These are phyloP conservation scores for Linnemannia elongata DNA, from an alignment of 192 early-diverging fungal species.

Conservation along the genomic window DNA sequence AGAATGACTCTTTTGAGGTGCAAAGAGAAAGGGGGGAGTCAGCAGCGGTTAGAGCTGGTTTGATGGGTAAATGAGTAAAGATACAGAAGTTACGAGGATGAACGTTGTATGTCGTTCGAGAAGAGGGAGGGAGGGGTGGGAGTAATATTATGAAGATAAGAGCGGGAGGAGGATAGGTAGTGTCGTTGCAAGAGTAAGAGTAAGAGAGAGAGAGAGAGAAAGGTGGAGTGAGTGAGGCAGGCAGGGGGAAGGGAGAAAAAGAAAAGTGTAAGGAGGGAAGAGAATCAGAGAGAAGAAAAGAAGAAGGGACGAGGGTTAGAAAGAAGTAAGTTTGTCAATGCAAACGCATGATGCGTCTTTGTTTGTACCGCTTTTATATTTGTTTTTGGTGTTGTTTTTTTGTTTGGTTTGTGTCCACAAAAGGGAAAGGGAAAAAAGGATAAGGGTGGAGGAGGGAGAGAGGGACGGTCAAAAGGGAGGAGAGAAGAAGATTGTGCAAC, in stretches of 20 bases:
- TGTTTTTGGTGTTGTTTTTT: not conserved
- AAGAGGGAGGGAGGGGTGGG: not conserved
- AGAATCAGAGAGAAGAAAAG: not conserved
- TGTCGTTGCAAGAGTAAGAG: not conserved
- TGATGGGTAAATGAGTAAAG: not conserved
- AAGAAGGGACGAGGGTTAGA: not conserved
- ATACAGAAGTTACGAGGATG: not conserved
- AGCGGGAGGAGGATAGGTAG: not conserved
- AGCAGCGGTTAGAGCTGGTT: not conserved
- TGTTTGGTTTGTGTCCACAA: not conserved
- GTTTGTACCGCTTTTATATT: not conserved
- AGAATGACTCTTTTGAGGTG: not conserved
- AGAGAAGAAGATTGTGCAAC: not conserved
- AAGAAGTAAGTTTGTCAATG: not conserved
- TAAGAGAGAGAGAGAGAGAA: not conserved
- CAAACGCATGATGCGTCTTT: conserved; percentile 10
- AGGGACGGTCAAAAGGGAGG: not conserved
- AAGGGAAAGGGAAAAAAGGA: not conserved
- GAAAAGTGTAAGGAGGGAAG: not conserved
- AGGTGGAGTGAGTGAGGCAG: not conserved
- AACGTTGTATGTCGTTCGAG: not conserved
- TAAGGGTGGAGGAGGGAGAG: not conserved
- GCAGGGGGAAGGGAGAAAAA: too few relatives aligned
- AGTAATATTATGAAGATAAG: not conserved
- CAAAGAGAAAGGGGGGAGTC: too few relatives aligned